Evolutionary conservation across 2,329 filamentous ascomycete genomes (phyloP).

Genomic region (Elsinoe australis): DNA sequence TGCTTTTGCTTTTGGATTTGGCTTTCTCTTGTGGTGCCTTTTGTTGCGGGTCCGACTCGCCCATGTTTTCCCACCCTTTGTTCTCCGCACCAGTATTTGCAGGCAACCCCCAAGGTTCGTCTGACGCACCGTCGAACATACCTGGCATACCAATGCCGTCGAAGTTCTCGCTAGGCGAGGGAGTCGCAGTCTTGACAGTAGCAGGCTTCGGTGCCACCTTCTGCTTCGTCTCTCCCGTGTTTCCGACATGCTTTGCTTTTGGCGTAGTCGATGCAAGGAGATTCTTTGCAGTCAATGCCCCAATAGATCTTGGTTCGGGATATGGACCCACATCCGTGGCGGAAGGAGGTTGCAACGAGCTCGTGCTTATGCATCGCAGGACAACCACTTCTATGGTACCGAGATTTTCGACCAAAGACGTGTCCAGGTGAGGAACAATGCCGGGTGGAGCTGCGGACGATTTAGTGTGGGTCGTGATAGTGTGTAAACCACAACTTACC

Average conservation of each 20-base stretch:
- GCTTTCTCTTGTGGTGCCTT: not conserved
- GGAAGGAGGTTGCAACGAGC: constrained; percentile 15
- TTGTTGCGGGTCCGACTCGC: too few relatives aligned
- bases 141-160: constrained; percentile 27
- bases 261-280: too few relatives aligned
- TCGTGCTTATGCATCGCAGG: constrained; percentile 34
- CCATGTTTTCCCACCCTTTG: too few relatives aligned
- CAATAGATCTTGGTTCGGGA: not conserved
- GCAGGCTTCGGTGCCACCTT: constrained; percentile 1
- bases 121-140: constrained; percentile 31
- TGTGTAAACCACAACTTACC: constrained; percentile 30
- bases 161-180: constrained; percentile 15
- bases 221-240: not conserved
- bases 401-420: constrained; percentile 33
- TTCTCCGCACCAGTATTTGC: too few relatives aligned
- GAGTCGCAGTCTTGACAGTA: constrained; percentile 4
- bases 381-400: constrained; percentile 44
- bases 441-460: constrained; percentile 31
- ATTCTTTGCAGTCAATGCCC: too few relatives aligned
- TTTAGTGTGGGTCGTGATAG: constrained; percentile 18
- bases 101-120: constrained; percentile 17
- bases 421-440: constrained; percentile 29
- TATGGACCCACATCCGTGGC: constrained; percentile 16
- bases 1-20: too few relatives aligned
- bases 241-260: too few relatives aligned